Conservation (phyloP, 164 flowering plant genomes). For the Vitis cinerea region DNA sequence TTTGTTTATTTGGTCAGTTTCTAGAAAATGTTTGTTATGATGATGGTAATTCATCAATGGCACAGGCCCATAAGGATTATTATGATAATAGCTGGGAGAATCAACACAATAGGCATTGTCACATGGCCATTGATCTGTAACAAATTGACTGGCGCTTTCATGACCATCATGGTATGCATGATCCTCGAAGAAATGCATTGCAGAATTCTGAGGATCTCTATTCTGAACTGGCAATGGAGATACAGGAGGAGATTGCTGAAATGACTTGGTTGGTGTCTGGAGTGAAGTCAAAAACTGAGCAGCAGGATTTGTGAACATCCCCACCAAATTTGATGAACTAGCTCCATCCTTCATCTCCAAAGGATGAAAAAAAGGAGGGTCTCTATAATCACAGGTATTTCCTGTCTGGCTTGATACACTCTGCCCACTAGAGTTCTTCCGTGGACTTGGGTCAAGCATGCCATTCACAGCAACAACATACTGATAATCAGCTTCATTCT, state of each 20-base stretch:
- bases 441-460: constrained; percentile 42
- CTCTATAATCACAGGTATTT: constrained; percentile 32
- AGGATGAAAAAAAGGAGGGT: constrained; percentile 30
- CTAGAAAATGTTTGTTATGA: constrained; percentile 17
- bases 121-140: constrained; percentile 13
- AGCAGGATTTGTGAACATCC: constrained; percentile 12
- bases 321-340: constrained; percentile 17
- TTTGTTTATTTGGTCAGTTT: constrained; percentile 19
- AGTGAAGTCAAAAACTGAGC: constrained; percentile 21
- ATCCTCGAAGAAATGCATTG: constrained; percentile 26
- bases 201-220: constrained; percentile 24
- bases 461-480: constrained; percentile 87
- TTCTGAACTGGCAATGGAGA: constrained; percentile 33
- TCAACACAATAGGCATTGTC: constrained; percentile 24
- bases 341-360: constrained; percentile 28
- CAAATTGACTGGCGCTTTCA: constrained; percentile 21
- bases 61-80: constrained; percentile 17
- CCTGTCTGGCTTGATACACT: constrained; percentile 38
- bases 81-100: constrained; percentile 15
- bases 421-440: constrained; percentile 48
- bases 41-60: constrained; percentile 23
- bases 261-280: constrained; percentile 19
- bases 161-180: constrained; percentile 21
- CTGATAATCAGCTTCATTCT: constrained; percentile 49
- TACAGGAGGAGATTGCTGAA: constrained; percentile 42